Evolutionary conservation across 306 rosid genomes (phyloP).

Genomic region (Clitoria ternatea): DNA sequence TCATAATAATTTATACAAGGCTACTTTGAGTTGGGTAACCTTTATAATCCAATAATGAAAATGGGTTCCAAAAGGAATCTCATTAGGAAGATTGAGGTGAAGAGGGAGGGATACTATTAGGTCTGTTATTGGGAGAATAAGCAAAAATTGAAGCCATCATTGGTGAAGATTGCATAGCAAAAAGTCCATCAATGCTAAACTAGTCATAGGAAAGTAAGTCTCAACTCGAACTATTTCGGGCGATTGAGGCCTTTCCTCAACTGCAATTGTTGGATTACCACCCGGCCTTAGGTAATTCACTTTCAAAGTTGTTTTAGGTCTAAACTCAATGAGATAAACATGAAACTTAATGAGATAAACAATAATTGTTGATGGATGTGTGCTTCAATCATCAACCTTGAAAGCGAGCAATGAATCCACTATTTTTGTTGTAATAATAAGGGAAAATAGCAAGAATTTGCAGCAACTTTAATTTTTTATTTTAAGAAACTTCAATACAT

Average conservation of each 20-base stretch:
- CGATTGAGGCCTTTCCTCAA: conserved; percentile 76
- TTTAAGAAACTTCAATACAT: conserved; percentile 22
- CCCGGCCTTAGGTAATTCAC: conserved; percentile 69
- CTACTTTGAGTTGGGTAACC: conserved; percentile 56
- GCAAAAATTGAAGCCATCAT: conserved; percentile 57
- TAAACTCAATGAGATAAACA: conserved; percentile 51
- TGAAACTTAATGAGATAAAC: no score
- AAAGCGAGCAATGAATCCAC: background rate
- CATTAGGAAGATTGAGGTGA: conserved; percentile 76
- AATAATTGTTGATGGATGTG: conserved; percentile 20
- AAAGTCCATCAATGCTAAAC: conserved; percentile 57
- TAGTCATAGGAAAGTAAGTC: conserved; percentile 52
- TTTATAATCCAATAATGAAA: conserved; percentile 72
- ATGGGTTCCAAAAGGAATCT: conserved; percentile 95
- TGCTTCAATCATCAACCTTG: conserved; percentile 12
- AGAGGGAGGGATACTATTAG: conserved; percentile 65
- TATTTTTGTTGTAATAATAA: background rate
- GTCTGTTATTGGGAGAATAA: conserved; percentile 56
- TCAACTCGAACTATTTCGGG: conserved; percentile 70
- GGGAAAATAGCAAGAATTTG: conserved; percentile 9
- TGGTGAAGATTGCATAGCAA: conserved; percentile 57
- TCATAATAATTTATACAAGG: conserved; percentile 42
- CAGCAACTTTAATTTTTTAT: background rate
- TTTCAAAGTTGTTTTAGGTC: conserved; percentile 45
- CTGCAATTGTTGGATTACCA: conserved; percentile 63